Evolutionary conservation across 1,139 yeast genomes (phyloP).

Genomic region (Pichia kudriavzevii): DNA sequence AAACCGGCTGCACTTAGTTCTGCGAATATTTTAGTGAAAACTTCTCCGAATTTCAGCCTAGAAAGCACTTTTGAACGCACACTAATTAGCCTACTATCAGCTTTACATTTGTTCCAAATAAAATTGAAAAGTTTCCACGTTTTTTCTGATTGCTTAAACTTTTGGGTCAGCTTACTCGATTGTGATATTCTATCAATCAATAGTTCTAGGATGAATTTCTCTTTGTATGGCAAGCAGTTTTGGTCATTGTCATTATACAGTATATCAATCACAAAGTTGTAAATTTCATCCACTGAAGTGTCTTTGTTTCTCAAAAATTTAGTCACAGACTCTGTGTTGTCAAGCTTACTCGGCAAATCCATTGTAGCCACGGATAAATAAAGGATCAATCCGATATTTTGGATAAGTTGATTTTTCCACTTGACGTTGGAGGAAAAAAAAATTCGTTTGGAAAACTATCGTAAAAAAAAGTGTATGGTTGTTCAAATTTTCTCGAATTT

Average conservation of each 20-base stretch:
- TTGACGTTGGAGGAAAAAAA: no score
- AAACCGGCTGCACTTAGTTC: constrained; percentile 11
- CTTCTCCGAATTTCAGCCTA: constrained; percentile 33
- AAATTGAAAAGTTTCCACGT: constrained; percentile 43
- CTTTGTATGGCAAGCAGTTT: constrained; percentile 52
- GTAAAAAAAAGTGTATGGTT: no score
- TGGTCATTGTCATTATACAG: constrained; percentile 31
- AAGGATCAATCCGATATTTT: not conserved
- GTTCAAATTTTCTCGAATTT: no score
- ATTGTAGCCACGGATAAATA: not conserved
- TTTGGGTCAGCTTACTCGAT: constrained; percentile 24
- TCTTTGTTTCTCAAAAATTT: constrained; percentile 54
- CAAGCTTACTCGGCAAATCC: constrained; percentile 1
- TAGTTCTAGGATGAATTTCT: constrained; percentile 56
- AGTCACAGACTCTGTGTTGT: constrained; percentile 34
- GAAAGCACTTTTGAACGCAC: constrained; percentile 24
- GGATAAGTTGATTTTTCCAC: not conserved
- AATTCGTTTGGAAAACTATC: no score
- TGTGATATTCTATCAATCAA: constrained; percentile 61
- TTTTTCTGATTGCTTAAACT: constrained; percentile 35
- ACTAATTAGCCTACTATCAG: constrained; percentile 7
- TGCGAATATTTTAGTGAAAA: constrained; percentile 20
- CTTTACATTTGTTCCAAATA: constrained; percentile 32
- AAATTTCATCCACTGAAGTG: constrained; percentile 37
- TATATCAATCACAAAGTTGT: constrained; percentile 36